phyloP scores from a whole-genome alignment of 2,329 filamentous ascomycete genomes.

The Geoglossum cookeanum region DNA sequence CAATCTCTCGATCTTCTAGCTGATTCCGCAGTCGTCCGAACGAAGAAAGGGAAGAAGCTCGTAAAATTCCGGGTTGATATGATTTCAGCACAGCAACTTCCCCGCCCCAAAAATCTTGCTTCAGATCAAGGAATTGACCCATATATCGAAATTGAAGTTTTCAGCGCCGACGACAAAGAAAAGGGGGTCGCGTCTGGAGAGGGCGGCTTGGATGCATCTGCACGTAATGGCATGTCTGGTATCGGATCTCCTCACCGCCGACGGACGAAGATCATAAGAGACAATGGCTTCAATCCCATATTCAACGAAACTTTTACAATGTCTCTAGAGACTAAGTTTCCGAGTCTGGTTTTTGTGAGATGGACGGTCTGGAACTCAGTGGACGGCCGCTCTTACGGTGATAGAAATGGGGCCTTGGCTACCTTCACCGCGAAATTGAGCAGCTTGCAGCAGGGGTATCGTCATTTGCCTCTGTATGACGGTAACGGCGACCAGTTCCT shows the following conservation, averaged over 20 bases:
- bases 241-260: conserved; percentile 56
- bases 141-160: conserved; percentile 88
- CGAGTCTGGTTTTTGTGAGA: conserved; percentile 80
- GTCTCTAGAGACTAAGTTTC: conserved; percentile 79
- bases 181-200: conserved; percentile 49
- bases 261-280: conserved; percentile 60
- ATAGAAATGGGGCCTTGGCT: conserved; percentile 43
- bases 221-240: conserved; percentile 43
- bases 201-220: conserved; percentile 45
- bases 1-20: conserved; percentile 32
- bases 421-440: conserved; percentile 85
- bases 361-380: conserved; percentile 80
- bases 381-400: conserved; percentile 51
- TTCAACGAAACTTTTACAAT: conserved; percentile 69
- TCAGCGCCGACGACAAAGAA: conserved; percentile 80
- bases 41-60: conserved; percentile 60
- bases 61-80: conserved; percentile 75
- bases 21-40: conserved; percentile 31
- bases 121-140: conserved; percentile 65
- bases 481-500: conserved; percentile 79
- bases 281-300: conserved; percentile 84
- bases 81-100: conserved; percentile 87
- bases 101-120: conserved; percentile 57
- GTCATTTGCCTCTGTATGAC: conserved; percentile 78
- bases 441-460: conserved; percentile 79